Evolutionary conservation across 1,284 basidiomycete species (phyloP).

Genomic region (Trichosporon sp.): DNA sequence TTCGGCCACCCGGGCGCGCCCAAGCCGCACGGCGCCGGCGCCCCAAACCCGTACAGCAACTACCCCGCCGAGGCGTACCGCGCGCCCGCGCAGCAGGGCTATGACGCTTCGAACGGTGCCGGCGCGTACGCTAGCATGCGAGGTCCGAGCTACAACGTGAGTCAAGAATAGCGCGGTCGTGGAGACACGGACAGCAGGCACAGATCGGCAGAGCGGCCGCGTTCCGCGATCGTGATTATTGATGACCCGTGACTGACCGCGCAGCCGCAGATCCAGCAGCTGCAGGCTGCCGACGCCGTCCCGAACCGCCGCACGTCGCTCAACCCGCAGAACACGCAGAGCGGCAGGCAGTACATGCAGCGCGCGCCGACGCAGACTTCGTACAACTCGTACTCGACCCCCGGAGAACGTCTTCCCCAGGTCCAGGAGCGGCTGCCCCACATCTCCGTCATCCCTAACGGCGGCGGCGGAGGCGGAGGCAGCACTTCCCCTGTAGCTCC

Average conservation of each 20-base stretch:
- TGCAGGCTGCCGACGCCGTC: not conserved
- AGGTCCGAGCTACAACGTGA: constrained; percentile 9
- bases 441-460: not conserved
- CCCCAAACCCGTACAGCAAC: not conserved
- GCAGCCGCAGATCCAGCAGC: constrained; percentile 8
- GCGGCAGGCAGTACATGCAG: not conserved
- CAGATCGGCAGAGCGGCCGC: too few species aligned
- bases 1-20: not conserved
- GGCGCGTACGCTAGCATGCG: not conserved
- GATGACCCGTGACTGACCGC: not conserved
- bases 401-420: constrained; percentile 1
- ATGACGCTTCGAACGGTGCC: constrained; percentile 4
- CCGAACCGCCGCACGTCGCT: constrained; percentile 9
- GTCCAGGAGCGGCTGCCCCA: not conserved
- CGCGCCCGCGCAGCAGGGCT: constrained; percentile 7
- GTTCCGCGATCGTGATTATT: not conserved
- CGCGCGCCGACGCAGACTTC: constrained; percentile 4
- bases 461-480: not conserved
- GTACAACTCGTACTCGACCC: not conserved
- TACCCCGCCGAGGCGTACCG: constrained; percentile 6
- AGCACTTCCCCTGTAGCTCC: not conserved
- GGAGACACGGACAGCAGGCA: too few species aligned
- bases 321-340: constrained; percentile 8
- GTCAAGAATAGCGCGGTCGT: not conserved
- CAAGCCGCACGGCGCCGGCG: not conserved